Conservation (phyloP, 805 yeast species). For the Candida awuae region DNA sequence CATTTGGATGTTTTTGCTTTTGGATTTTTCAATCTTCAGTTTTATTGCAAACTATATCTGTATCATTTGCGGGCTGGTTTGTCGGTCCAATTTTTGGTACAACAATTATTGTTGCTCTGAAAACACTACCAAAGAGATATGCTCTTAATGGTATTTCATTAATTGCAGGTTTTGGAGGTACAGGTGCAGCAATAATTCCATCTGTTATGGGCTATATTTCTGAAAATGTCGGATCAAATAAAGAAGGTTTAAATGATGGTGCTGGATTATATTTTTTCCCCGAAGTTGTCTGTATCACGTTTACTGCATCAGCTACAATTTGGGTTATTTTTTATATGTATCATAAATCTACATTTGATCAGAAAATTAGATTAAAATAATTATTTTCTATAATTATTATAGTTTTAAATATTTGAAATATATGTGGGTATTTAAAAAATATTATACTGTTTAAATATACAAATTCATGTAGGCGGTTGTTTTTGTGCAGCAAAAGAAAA, state of each 20-base stretch:
- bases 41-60: constrained; percentile 28
- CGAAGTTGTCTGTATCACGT: constrained; percentile 15
- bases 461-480: too few species aligned
- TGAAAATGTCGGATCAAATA: constrained; percentile 18
- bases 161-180: constrained; percentile 72
- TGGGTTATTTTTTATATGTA: constrained; percentile 24
- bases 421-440: too few species aligned
- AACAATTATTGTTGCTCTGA: constrained; percentile 55
- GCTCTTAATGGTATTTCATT: constrained; percentile 67
- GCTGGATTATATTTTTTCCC: constrained; percentile 30
- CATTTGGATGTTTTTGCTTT: constrained; percentile 31
- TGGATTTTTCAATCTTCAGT: constrained; percentile 20
- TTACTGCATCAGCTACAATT: constrained; percentile 17
- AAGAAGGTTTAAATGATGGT: constrained; percentile 21
- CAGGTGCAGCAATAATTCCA: constrained; percentile 74
- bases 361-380: constrained; percentile 13
- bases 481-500: too few species aligned
- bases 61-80: constrained; percentile 37
- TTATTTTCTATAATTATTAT: neutral
- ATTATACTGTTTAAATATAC: too few species aligned
- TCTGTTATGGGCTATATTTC: constrained; percentile 49
- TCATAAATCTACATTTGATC: constrained; percentile 14
- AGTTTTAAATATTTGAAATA: too few species aligned
- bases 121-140: constrained; percentile 49
- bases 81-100: constrained; percentile 61